These are phyloP conservation scores for Citrullus colocynthis DNA, from an alignment of 306 rosid species.

Conservation along the genomic window DNA sequence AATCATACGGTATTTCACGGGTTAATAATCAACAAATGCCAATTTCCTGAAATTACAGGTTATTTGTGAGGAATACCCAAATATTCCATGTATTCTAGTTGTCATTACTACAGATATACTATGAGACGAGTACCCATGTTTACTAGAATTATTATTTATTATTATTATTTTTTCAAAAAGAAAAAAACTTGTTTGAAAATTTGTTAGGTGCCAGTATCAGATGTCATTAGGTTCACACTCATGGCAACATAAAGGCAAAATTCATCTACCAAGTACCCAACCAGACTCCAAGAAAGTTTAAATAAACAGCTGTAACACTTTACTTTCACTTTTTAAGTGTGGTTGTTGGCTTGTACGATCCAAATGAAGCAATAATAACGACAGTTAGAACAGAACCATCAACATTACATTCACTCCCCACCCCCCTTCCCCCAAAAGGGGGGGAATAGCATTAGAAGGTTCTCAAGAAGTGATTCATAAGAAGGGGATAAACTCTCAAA, in stretches of 20 bases:
- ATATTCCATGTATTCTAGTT: not conserved
- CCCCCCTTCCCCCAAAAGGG: not conserved
- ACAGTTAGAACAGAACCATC: not conserved
- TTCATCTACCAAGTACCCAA: not conserved
- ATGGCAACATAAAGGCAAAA: not conserved
- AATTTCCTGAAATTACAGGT: not conserved
- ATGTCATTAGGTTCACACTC: not conserved
- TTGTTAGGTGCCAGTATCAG: not conserved
- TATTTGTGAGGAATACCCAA: not conserved
- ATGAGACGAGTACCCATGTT: not conserved
- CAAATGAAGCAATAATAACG: not conserved
- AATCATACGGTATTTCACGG: not conserved
- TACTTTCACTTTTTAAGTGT: not conserved
- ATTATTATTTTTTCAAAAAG: too few species aligned
- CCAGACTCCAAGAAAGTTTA: not conserved
- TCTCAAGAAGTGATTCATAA: not conserved
- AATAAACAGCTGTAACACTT: not conserved
- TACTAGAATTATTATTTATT: not conserved
- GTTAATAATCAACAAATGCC: not conserved
- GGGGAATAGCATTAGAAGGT: not conserved
- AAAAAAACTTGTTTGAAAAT: not conserved
- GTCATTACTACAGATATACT: not conserved
- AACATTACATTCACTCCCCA: not conserved
- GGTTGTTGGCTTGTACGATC: not conserved
- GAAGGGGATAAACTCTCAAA: not conserved